Evolutionary conservation across 805 yeast genomes (phyloP).

Genomic region (Cyberlindnera sargentensis): DNA sequence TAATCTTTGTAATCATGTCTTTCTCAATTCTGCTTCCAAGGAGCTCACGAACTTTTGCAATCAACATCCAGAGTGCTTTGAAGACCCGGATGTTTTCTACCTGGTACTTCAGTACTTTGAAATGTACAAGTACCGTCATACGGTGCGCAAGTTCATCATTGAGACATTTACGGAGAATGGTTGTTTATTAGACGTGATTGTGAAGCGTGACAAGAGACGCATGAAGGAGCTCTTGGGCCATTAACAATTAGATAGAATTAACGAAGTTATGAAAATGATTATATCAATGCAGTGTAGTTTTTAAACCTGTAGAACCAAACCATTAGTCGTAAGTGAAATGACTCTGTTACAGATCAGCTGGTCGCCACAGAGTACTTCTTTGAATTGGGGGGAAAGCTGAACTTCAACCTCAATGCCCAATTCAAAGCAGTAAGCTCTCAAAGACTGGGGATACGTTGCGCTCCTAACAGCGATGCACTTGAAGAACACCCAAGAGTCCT

Average conservation of each 20-base stretch:
- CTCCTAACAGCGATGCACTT: conserved; percentile 7
- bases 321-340: conserved; percentile 3
- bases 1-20: conserved; percentile 48
- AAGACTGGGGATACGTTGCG: conserved; percentile 1
- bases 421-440: conserved; percentile 8
- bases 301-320: conserved; percentile 6
- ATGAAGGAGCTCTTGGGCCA: conserved; percentile 15
- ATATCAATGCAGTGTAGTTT: neutral
- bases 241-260: conserved; percentile 1
- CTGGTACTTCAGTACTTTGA: conserved; percentile 45
- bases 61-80: conserved; percentile 45
- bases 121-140: conserved; percentile 52
- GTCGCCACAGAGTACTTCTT: conserved; percentile 9
- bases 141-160: conserved; percentile 56
- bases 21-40: conserved; percentile 47
- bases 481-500: conserved; percentile 6
- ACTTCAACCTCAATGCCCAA: conserved; percentile 7
- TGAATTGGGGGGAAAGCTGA: conserved; percentile 2
- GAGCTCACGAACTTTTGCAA: conserved; percentile 49
- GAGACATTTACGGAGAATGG: conserved; percentile 50
- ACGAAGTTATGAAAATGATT: neutral
- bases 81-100: conserved; percentile 46
- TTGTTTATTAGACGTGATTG: conserved; percentile 43
- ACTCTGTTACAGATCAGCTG: conserved; percentile 11
- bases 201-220: conserved; percentile 37